Evolutionary conservation across 1,139 yeast species (phyloP), one percentile per base, ranked within the genome.

Genomic region (Kodamaea plutei): DNA sequence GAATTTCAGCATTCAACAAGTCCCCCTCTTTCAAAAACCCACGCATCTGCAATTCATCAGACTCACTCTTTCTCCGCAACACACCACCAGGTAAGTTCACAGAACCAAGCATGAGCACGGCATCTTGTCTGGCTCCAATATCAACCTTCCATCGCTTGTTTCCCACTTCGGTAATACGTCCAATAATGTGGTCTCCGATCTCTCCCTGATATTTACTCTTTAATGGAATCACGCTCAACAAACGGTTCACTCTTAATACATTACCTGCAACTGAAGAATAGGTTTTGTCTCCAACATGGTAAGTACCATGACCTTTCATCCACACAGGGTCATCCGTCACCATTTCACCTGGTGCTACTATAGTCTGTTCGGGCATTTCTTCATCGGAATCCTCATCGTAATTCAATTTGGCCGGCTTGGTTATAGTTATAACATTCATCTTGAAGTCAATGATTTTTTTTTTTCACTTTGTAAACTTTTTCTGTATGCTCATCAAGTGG

Each of bases 281-380:
- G 1, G 96, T 88, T 45, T 73, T 66, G 35, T 74, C 76, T 20
- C 75, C 75, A 24, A 81, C 62, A 40, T 82, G 78, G 54, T 87
- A 91, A 0, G 98, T 93, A 3, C 98, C 98, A 54, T 93, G 99
- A 20, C 98, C 99, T 54, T 95, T 77, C 98, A 93, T 93, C 96
- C 97, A 91, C 4, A 83, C 74, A 6, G 96, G 88, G 50, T 93
- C 98, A 47, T 84, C 94, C 0, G 98, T 91, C 11, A 93, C 85
- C 34, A 89, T 63, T 53, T 93, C 97, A n/a, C 99, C 99, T 0
- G 99, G 99, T 1, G 96, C 87, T 11, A 91, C 95, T 13, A 69
- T 62, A 20, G 65, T 49, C 30, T 46, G 43, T 24, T 61, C 69
- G 1, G 60, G 48, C 61, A 61, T 58, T 21, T 43, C 50, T 3